Evolutionary conservation across 225 moss, liverwort and hornwort genomes (phyloP), one percentile per base, ranked within the genome.

Genomic region (Anthoceros angustus): DNA sequence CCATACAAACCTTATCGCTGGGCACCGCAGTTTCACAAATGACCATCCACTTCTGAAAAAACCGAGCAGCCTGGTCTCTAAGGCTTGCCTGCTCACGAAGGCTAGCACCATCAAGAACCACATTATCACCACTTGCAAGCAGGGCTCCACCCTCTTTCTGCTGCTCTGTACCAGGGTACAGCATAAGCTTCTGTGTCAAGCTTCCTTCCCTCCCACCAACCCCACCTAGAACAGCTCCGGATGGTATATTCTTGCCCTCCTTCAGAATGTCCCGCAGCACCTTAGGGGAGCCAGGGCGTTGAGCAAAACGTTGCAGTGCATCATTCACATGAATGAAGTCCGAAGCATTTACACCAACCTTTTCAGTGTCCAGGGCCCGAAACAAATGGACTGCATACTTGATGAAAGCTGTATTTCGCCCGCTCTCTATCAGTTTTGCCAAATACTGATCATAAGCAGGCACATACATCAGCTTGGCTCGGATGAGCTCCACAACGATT

Each of bases 291-390:
- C 87, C 93, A 16, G 89, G 89, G 65, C 93, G 85, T 66, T 83
- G 82, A 62, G 89, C 93, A 76, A 86, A 78, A 89, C 89, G 80
- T 69, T 67, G 75, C 64, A 93, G 76, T 39, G 88, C 93, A 46
- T 93, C 93, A 72, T 89, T 89, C 12, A 93, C 93, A 74, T 93
- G 89, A 41, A 84, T 82, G 42, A 93, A 93, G 40, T 93, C 93
- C 24, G 86, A 82, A 72, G 74, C 87, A 77, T 87, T 93, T 9
- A 93, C 87, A 77, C 85, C 93, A 43, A 84, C 87, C 68, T 85
- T 89, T 41, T 93, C 93, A 42, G 89, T 86, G n/a, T 89, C 89
- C 72, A 89, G 89, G 14, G 86, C 86, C 76, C 86, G 86, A 64
- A 93, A 87, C 60, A 93, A 77, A 74, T 86, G 89, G 21, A 82